Percentiles rank a stretch among this genome's conserved stretches.
Evolutionary conservation across 1,284 basidiomycete species (phyloP).

Genomic region (Gomphus bonarii): DNA sequence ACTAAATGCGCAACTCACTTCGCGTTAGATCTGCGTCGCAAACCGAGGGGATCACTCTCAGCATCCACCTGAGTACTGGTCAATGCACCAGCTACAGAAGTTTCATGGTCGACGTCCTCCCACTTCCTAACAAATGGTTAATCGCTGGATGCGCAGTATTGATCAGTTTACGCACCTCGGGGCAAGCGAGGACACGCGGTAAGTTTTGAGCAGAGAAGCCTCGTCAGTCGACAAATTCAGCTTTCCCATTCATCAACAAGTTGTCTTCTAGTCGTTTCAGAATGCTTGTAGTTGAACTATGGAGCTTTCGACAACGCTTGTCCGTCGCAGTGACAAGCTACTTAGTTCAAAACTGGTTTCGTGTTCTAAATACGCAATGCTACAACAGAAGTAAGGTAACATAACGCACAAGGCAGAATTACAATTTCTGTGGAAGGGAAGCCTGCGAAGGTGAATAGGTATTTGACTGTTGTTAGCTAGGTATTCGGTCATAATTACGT

Average conservation of each 20-base stretch:
- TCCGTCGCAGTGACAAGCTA: not conserved
- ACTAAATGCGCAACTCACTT: slow-evolving; percentile 40
- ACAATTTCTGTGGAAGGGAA: not conserved
- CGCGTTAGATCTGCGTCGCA: slow-evolving; percentile 37
- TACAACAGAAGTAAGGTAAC: not conserved
- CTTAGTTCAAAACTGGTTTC: not conserved
- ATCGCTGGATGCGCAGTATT: not conserved
- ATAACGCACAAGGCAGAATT: not conserved
- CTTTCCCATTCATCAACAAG: slow-evolving; percentile 29
- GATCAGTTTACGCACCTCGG: slow-evolving; percentile 43
- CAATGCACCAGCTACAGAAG: slow-evolving; percentile 50
- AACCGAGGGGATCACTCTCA: slow-evolving; percentile 55
- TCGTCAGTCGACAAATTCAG: slow-evolving; percentile 64
- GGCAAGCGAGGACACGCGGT: slow-evolving; percentile 56
- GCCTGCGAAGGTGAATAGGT: not conserved
- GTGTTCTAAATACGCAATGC: not conserved
- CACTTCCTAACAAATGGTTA: slow-evolving; percentile 43
- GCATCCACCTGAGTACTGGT: slow-evolving; percentile 34
- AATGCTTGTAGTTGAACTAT: no score
- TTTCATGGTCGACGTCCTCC: slow-evolving; percentile 74
- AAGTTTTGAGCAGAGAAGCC: slow-evolving; percentile 61
- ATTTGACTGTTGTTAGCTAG: no score
- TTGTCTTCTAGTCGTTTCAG: not conserved
- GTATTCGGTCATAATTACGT: not conserved
- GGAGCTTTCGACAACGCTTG: not conserved